phyloP scores from a whole-genome alignment of 2,329 filamentous ascomycete genomes.

The Alternaria consortialis region DNA sequence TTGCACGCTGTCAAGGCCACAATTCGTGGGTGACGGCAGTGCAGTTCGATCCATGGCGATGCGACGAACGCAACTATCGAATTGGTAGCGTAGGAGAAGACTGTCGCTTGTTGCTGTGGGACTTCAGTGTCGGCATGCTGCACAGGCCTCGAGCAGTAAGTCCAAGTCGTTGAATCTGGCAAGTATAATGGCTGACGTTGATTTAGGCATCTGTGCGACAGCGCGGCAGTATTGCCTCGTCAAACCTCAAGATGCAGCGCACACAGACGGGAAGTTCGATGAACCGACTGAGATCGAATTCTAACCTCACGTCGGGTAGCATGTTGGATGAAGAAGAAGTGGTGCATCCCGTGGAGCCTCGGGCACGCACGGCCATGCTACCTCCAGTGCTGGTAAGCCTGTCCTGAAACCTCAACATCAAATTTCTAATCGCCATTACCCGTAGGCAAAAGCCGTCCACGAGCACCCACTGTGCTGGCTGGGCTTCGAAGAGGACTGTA shows the following conservation, averaged over 20 bases:
- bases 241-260: slow-evolving; percentile 55
- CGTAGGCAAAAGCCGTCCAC: slow-evolving; percentile 81
- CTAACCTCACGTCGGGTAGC: slow-evolving; percentile 65
- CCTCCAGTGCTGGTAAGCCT: slow-evolving; percentile 84
- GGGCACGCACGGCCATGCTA: slow-evolving; percentile 81
- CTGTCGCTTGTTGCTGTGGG: slow-evolving; percentile 89
- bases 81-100: slow-evolving; percentile 98
- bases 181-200: background rate
- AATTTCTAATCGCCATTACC: slow-evolving; percentile 13
- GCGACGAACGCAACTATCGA: slow-evolving; percentile 92
- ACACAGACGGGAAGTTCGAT: slow-evolving; percentile 69
- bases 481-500: slow-evolving; percentile 91
- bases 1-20: slow-evolving; percentile 93
- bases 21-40: slow-evolving; percentile 95
- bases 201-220: slow-evolving; percentile 64
- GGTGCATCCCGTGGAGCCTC: slow-evolving; percentile 84
- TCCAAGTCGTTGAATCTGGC: background rate
- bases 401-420: slow-evolving; percentile 6
- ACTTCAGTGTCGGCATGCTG: slow-evolving; percentile 97
- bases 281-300: slow-evolving; percentile 74
- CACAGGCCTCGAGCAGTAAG: slow-evolving; percentile 83
- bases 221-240: slow-evolving; percentile 61
- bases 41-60: slow-evolving; percentile 96
- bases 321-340: slow-evolving; percentile 69
- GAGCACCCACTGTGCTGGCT: slow-evolving; percentile 88